These are phyloP conservation scores for Wickerhamomyces sp. DNA, from an alignment of 1,139 yeast species.

Conservation along the genomic window DNA sequence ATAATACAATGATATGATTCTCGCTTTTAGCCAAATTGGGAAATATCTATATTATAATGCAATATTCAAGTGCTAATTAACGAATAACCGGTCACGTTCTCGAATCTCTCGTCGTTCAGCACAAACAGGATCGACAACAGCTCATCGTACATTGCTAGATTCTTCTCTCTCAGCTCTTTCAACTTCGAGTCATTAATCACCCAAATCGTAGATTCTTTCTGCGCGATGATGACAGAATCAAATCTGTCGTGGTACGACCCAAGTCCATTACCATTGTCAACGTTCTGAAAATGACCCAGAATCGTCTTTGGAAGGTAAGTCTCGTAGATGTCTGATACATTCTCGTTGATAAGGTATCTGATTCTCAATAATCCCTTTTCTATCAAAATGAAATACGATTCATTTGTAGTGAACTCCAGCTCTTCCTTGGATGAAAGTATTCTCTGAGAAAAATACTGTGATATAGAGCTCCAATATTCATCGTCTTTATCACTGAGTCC, in stretches of 20 bases:
- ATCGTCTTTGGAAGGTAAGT: conserved; percentile 87
- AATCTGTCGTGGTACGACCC: conserved; percentile 10
- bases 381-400: conserved; percentile 58
- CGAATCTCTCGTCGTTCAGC: conserved; percentile 69
- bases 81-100: conserved; percentile 64
- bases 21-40: no score
- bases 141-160: conserved; percentile 59
- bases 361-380: conserved; percentile 78
- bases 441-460: conserved; percentile 49
- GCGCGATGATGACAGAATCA: conserved; percentile 23
- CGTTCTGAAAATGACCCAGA: conserved; percentile 51
- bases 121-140: conserved; percentile 60
- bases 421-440: conserved; percentile 5
- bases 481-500: conserved; percentile 60
- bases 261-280: conserved; percentile 7
- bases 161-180: conserved; percentile 35
- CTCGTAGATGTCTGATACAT: conserved; percentile 52
- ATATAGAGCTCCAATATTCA: conserved; percentile 58
- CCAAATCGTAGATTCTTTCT: conserved; percentile 68
- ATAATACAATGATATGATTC: no score
- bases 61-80: conserved; percentile 45
- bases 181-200: conserved; percentile 47
- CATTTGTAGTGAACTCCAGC: conserved; percentile 32
- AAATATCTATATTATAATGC: no score
- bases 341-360: conserved; percentile 40